Conservation (phyloP, 176 grass and related monocot genomes). For the Bonia amplexicaulis region DNA sequence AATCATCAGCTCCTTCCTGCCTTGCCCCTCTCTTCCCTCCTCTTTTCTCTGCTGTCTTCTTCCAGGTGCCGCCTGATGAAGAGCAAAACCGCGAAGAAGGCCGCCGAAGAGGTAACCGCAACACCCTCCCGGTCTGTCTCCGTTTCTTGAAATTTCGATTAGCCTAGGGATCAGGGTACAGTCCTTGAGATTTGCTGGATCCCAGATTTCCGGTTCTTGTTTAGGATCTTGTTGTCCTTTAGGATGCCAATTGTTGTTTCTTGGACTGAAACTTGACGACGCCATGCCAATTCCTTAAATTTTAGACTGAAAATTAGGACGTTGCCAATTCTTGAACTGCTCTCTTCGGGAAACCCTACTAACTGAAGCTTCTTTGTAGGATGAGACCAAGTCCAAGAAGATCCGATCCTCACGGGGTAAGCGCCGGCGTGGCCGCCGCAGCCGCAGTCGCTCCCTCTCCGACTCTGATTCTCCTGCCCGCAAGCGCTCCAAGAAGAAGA, state of each 20-base stretch:
- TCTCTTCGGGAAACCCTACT: not conserved
- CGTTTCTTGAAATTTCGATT: not conserved
- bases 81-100: slow-evolving; percentile 25
- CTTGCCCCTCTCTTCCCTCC: not conserved
- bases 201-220: not conserved
- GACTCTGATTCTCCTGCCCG: slow-evolving; percentile 20
- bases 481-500: slow-evolving; percentile 48
- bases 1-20: not conserved
- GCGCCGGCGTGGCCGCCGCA: not conserved
- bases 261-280: not conserved
- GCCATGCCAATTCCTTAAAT: not conserved
- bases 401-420: slow-evolving; percentile 33
- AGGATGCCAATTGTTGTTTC: not conserved
- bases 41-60: slow-evolving; percentile 8
- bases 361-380: slow-evolving; percentile 25
- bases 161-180: not conserved
- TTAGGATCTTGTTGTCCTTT: not conserved
- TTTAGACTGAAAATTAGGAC: not conserved
- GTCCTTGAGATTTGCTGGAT: not conserved
- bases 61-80: slow-evolving; percentile 27
- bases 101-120: slow-evolving; percentile 23
- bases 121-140: not conserved
- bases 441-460: not conserved
- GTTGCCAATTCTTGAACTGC: not conserved
- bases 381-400: slow-evolving; percentile 37